Conservation (phyloP, 2,329 filamentous ascomycete genomes). For the Ramichloridium luteum region DNA sequence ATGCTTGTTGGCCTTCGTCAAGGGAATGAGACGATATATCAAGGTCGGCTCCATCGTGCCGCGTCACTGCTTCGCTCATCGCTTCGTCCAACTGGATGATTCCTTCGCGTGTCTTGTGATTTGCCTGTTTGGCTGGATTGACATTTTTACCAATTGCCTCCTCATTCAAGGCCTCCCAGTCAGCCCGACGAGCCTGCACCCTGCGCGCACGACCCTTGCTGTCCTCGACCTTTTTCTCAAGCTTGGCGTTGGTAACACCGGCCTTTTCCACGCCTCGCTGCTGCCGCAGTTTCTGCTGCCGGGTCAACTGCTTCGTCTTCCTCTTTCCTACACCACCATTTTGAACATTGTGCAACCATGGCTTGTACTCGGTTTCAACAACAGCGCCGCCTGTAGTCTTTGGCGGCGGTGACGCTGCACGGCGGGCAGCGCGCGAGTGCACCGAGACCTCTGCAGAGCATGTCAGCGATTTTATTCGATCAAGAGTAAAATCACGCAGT, state of each 20-base stretch:
- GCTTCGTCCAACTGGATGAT: too few species aligned
- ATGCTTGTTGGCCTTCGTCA: too few species aligned
- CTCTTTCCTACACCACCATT: slow-evolving; percentile 60
- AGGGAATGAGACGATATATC: too few species aligned
- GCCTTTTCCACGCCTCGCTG: slow-evolving; percentile 45
- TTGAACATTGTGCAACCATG: slow-evolving; percentile 58
- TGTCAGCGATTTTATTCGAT: slow-evolving; percentile 3
- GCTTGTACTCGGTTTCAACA: slow-evolving; percentile 39
- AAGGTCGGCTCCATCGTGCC: too few species aligned
- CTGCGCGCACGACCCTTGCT: slow-evolving; percentile 37
- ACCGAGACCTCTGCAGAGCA: slow-evolving; percentile 43
- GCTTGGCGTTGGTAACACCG: slow-evolving; percentile 41
- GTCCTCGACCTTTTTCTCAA: slow-evolving; percentile 44
- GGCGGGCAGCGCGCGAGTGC: slow-evolving; percentile 63
- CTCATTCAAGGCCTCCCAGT: slow-evolving; percentile 25
- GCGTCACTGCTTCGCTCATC: too few species aligned
- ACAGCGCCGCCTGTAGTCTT: slow-evolving; percentile 14
- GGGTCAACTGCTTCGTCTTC: slow-evolving; percentile 43
- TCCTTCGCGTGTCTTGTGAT: too few species aligned
- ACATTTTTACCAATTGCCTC: slow-evolving; percentile 13
- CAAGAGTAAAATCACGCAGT: too few species aligned
- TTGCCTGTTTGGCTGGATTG: too few species aligned
- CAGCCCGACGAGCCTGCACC: slow-evolving; percentile 23
- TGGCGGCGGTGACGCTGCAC: slow-evolving; percentile 55
- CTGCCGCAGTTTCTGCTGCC: slow-evolving; percentile 42